A percentile compares a stretch with the other conserved stretches of the same genome.
Conservation (phyloP, 176 grass and related monocot species). For the Poa annua region DNA sequence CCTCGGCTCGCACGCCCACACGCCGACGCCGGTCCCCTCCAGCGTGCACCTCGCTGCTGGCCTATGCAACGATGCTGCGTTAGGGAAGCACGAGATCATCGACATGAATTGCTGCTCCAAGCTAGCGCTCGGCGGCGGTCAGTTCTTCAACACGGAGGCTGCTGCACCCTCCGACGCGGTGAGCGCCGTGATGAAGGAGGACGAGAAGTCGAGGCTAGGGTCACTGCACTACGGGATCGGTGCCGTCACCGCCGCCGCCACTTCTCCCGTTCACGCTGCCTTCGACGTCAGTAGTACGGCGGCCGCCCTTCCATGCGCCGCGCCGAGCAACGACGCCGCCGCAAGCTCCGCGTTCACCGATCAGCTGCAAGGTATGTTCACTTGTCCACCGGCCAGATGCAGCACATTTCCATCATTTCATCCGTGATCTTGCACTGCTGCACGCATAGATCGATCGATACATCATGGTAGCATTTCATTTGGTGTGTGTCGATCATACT, state of each 20-base stretch:
- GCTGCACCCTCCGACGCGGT: conserved; percentile 36
- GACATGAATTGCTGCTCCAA: conserved; percentile 38
- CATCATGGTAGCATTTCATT: conserved; percentile 11
- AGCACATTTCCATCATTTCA: conserved; percentile 21
- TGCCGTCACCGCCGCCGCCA: not conserved
- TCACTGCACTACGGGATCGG: conserved; percentile 54
- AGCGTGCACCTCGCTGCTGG: not conserved
- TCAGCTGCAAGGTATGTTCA: conserved; percentile 64
- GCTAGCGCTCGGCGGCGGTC: conserved; percentile 13
- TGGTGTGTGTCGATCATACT: not conserved
- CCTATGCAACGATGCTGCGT: conserved; percentile 39
- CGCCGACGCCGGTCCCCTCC: conserved; percentile 1
- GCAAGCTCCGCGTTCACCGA: conserved; percentile 44
- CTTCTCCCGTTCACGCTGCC: not conserved
- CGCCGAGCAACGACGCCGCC: conserved; percentile 16
- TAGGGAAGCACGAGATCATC: conserved; percentile 32
- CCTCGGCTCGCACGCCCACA: conserved; percentile 26
- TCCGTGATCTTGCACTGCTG: not conserved
- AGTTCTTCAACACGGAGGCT: not conserved
- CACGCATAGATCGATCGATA: not conserved
- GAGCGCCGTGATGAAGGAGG: conserved; percentile 47
- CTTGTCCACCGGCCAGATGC: not conserved
- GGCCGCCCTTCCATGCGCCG: conserved; percentile 24
- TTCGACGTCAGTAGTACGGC: not conserved
- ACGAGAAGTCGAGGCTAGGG: conserved; percentile 51